Base-by-base conservation (phyloP, 352 stramenopile genomes). In the Phytopythium helicoides region DNA sequence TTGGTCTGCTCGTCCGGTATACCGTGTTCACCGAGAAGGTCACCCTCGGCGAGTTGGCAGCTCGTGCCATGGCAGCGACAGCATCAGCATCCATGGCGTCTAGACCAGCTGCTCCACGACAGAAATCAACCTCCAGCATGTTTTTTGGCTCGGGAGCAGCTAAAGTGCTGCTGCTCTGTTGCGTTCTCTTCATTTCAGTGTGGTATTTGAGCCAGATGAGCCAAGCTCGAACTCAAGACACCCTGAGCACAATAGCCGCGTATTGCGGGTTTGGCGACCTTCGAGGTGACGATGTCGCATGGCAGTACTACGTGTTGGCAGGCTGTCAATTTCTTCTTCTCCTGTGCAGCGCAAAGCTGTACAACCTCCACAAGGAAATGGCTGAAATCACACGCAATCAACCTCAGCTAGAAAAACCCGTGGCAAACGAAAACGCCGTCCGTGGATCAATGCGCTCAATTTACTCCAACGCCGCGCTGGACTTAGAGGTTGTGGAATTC, bases 251-350 rank as follows among this genome's bases (percentile, higher is more conserved):
- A 6, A 48, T 84, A 3, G 79, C 69, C 25, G 71, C 74, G 18
- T 87, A 89, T 40, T 62, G 67, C 5, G 81, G 81, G 0, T 89
- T 89, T 35, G 64, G 60, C 8, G 68, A 87, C 52, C 87, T 92
- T 51, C 66, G 66, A 16, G 56, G 54, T 1, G 53, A 45, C 7
- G 57, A 62, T 16, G 64, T 79, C 16, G 42, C 50, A 6, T 92
- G 85, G 79, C 62, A 79, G 54, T 81, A 84, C 56, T 95, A 84
- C 47, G 68, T 92, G 41, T 89, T 88, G 40, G 73, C 76, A 6
- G 49, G 40, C 0, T 73, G 78, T 18, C 60, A 88, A 23, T 60
- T 85, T 38, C 47, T 92, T 33, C 64, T 95, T 5, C 85, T 90
- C 16, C 39, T 86, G 12, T 75, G 62, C 51, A 71, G 63, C 22